phyloP scores from a whole-genome alignment of 2,329 filamentous ascomycete genomes.

The Aspergillus novoparasiticus region DNA sequence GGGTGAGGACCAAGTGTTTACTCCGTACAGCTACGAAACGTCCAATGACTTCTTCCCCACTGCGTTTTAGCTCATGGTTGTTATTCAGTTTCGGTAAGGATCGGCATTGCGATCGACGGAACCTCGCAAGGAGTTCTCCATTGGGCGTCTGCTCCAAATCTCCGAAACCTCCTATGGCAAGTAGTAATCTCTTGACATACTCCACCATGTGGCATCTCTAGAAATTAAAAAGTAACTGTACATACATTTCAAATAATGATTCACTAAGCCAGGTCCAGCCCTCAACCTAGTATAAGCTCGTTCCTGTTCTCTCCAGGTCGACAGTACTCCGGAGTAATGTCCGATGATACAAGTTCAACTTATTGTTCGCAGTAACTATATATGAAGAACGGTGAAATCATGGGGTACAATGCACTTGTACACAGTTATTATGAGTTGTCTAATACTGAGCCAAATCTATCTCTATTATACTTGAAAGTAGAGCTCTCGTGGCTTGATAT shows the following conservation, averaged over 20 bases:
- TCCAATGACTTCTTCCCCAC: not conserved
- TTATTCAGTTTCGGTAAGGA: not conserved
- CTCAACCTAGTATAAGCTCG: not conserved
- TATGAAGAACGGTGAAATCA: too few species aligned
- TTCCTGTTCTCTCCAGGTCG: not conserved
- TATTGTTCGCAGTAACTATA: not conserved
- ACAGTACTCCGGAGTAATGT: not conserved
- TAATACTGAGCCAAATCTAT: too few species aligned
- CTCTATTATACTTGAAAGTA: too few species aligned
- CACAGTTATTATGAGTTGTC: too few species aligned
- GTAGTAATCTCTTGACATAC: not conserved
- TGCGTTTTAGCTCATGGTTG: not conserved
- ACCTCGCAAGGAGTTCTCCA: slow-evolving; percentile 12
- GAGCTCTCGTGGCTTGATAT: too few species aligned
- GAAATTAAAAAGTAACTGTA: not conserved
- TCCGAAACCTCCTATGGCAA: not conserved
- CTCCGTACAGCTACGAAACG: not conserved
- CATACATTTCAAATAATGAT: too few species aligned
- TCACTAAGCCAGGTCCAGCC: too few species aligned
- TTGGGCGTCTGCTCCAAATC: slow-evolving; percentile 1
- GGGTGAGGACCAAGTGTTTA: not conserved
- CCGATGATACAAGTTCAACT: not conserved
- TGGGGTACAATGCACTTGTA: too few species aligned
- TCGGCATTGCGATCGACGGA: slow-evolving; percentile 1
- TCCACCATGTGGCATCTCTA: not conserved